Conservation (phyloP, 345 rosid species). For the Lumnitzera racemosa region DNA sequence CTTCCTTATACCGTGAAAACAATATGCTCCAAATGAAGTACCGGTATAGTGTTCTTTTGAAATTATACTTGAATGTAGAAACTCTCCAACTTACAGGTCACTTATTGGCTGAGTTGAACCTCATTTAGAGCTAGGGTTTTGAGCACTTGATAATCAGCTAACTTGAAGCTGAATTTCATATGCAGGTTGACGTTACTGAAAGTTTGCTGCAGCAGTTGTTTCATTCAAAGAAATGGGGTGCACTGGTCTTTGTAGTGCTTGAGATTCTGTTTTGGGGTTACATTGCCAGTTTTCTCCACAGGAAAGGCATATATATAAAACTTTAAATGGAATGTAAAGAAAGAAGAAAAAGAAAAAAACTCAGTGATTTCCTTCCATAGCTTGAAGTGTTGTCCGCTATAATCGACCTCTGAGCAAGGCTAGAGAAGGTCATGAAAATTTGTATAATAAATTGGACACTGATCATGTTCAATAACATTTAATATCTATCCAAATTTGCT, state of each 20-base stretch:
- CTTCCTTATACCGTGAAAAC: background rate
- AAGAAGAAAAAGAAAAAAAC: too few relatives aligned
- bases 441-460: background rate
- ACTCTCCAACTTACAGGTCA: too few relatives aligned
- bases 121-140: too few relatives aligned
- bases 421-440: too few relatives aligned
- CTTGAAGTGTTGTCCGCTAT: too few relatives aligned
- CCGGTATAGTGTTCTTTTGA: too few relatives aligned
- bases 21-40: too few relatives aligned
- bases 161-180: constrained; percentile 4
- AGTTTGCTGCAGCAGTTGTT: constrained; percentile 24
- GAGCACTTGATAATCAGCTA: background rate
- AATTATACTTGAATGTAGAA: too few relatives aligned
- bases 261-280: constrained; percentile 47
- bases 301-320: constrained; percentile 33
- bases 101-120: background rate
- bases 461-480: too few relatives aligned
- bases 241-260: constrained; percentile 35
- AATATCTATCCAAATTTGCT: too few relatives aligned
- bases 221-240: constrained; percentile 39
- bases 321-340: constrained; percentile 10
- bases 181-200: constrained; percentile 38
- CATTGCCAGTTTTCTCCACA: constrained; percentile 37
- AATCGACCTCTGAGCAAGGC: too few relatives aligned
- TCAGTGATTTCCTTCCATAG: too few relatives aligned